These are phyloP conservation scores for Pleoardoris graminearum DNA, from an alignment of 2,329 filamentous ascomycete species.

Conservation along the genomic window DNA sequence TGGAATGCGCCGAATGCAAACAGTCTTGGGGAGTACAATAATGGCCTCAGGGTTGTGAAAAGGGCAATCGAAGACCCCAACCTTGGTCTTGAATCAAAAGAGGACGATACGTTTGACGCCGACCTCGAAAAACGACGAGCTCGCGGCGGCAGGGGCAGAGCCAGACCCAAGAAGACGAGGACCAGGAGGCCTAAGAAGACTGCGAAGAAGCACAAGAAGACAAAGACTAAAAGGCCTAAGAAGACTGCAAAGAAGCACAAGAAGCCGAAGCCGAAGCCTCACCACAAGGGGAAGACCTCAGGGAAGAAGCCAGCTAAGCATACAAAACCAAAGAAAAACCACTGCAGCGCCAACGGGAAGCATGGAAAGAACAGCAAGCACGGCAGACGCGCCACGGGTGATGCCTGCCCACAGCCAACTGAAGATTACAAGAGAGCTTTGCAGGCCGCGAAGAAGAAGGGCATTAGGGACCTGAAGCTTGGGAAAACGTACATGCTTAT, in stretches of 20 bases:
- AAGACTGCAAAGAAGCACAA: not conserved
- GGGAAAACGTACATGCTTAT: not conserved
- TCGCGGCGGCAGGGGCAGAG: not conserved
- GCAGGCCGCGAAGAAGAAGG: not conserved
- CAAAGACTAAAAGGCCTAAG: not conserved
- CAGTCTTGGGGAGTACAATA: slow-evolving; percentile 1
- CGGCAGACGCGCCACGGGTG: not conserved
- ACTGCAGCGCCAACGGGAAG: not conserved
- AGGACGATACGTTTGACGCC: not conserved
- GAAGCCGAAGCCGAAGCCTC: not conserved
- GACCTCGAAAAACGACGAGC: not conserved
- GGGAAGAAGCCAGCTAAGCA: not conserved
- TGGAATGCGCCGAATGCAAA: not conserved
- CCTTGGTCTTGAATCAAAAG: not conserved
- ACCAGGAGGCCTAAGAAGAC: slow-evolving; percentile 1
- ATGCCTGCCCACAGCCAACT: not conserved
- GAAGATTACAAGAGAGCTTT: not conserved
- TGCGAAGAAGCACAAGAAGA: slow-evolving; percentile 1
- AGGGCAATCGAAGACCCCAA: not conserved
- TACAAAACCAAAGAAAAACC: not conserved
- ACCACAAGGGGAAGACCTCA: not conserved
- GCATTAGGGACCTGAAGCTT: not conserved
- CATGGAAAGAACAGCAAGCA: not conserved
- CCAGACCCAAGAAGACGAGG: not conserved
- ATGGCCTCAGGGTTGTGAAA: not conserved